These are phyloP conservation scores for Hibiscus trionum DNA, from an alignment of 345 rosid species.

Conservation along the genomic window DNA sequence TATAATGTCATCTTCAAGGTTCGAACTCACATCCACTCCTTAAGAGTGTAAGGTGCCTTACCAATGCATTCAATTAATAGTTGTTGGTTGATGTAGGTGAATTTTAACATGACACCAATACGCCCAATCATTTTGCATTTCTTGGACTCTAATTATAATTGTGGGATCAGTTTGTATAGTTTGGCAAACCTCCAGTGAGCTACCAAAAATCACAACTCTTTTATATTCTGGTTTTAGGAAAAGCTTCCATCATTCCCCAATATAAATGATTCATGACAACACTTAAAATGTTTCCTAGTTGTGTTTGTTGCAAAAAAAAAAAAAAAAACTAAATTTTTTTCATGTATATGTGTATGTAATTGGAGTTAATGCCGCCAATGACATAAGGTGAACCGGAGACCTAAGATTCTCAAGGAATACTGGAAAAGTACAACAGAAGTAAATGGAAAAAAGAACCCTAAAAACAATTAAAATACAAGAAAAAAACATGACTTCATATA, in stretches of 20 bases:
- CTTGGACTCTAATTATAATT: neutral
- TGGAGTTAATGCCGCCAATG: conserved; percentile 23
- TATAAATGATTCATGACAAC: conserved; percentile 17
- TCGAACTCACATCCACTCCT: no score
- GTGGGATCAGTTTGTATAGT: neutral
- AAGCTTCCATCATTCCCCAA: conserved; percentile 9
- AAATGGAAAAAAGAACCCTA: neutral
- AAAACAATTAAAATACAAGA: neutral
- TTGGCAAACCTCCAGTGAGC: neutral
- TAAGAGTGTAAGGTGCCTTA: no score
- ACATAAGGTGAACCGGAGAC: conserved; percentile 12
- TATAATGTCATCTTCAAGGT: no score
- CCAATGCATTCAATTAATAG: no score
- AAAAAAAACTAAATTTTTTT: neutral
- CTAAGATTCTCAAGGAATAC: neutral
- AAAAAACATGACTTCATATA: neutral
- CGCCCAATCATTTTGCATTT: neutral
- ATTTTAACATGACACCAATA: neutral
- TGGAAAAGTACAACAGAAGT: conserved; percentile 9
- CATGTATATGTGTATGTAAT: neutral
- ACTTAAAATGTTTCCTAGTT: conserved; percentile 13
- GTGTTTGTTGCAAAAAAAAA: neutral
- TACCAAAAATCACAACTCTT: neutral
- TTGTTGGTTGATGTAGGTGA: no score
- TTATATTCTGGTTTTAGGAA: neutral